phyloP scores from a whole-genome alignment of 2,329 filamentous ascomycete species.

The Aspergillus awamori region DNA sequence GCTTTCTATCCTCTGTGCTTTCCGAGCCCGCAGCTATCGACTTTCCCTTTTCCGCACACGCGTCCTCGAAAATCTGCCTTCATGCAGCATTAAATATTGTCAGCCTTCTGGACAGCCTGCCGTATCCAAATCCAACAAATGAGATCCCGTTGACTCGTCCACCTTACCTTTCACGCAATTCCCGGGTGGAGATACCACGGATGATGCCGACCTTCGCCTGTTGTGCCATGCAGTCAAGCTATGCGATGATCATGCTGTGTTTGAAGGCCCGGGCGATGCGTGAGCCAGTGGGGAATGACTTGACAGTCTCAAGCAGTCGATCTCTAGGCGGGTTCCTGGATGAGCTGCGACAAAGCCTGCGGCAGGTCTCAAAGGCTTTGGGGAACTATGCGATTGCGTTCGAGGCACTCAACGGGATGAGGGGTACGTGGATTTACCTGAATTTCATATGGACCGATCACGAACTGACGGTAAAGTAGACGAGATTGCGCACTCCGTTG shows the following conservation, averaged over 20 bases:
- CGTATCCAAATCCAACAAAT: constrained; percentile 24
- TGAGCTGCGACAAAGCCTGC: constrained; percentile 24
- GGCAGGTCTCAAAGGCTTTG: constrained; percentile 20
- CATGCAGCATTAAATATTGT: constrained; percentile 33
- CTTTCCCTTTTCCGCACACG: constrained; percentile 28
- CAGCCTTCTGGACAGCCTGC: constrained; percentile 28
- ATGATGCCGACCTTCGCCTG: constrained; percentile 33
- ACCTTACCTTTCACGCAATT: constrained; percentile 6
- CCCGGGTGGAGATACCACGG: constrained; percentile 22
- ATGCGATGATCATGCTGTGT: constrained; percentile 34
- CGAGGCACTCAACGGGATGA: constrained; percentile 28
- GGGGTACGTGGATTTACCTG: constrained; percentile 15
- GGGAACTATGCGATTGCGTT: constrained; percentile 27
- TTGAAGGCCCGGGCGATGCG: constrained; percentile 19
- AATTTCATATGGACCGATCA: not conserved
- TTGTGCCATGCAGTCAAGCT: constrained; percentile 28
- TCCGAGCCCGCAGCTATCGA: not conserved
- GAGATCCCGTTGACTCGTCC: constrained; percentile 7
- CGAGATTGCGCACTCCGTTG: constrained; percentile 10
- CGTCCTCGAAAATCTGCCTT: constrained; percentile 32
- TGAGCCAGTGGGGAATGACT: not conserved
- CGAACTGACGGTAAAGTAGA: not conserved
- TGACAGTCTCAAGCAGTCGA: not conserved
- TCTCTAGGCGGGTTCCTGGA: constrained; percentile 18
- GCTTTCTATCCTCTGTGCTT: not conserved